Percentiles rank a stretch among this genome's conserved stretches.
phyloP scores from a whole-genome alignment of 345 rosid species.

The Salix koriyanagi region DNA sequence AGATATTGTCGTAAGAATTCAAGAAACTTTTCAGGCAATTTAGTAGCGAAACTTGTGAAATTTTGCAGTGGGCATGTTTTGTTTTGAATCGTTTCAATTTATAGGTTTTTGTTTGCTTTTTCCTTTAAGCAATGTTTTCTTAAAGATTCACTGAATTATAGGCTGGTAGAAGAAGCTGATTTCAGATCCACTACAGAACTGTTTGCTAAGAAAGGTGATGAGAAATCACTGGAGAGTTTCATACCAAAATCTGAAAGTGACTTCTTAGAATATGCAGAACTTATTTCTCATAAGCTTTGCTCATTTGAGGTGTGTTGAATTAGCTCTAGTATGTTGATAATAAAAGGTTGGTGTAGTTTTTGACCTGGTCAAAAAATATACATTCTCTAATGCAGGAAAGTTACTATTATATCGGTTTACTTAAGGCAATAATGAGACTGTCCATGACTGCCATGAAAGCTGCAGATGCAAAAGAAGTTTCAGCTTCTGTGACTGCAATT shows the following conservation, averaged over 20 bases:
- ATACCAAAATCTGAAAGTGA: slow-evolving; percentile 90
- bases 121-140: not conserved
- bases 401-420: slow-evolving; percentile 60
- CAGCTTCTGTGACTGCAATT: too few species aligned
- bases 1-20: too few species aligned
- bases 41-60: too few species aligned
- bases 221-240: slow-evolving; percentile 54
- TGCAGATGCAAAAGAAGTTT: slow-evolving; percentile 43
- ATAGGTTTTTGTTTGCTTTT: too few species aligned
- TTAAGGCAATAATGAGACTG: slow-evolving; percentile 78
- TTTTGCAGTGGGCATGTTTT: too few species aligned
- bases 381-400: slow-evolving; percentile 61
- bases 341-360: too few species aligned
- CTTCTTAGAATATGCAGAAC: slow-evolving; percentile 84
- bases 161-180: slow-evolving; percentile 97
- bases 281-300: slow-evolving; percentile 65
- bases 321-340: too few species aligned
- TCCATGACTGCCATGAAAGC: slow-evolving; percentile 69
- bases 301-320: slow-evolving; percentile 62
- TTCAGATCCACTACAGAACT: slow-evolving; percentile 65
- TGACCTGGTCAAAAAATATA: not conserved
- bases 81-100: not conserved
- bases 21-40: too few species aligned
- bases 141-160: slow-evolving; percentile 12
- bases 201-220: slow-evolving; percentile 60